Evolutionary conservation across 768 basidiomycete species (phyloP).

Genomic region (Nidularia pulvinata): DNA sequence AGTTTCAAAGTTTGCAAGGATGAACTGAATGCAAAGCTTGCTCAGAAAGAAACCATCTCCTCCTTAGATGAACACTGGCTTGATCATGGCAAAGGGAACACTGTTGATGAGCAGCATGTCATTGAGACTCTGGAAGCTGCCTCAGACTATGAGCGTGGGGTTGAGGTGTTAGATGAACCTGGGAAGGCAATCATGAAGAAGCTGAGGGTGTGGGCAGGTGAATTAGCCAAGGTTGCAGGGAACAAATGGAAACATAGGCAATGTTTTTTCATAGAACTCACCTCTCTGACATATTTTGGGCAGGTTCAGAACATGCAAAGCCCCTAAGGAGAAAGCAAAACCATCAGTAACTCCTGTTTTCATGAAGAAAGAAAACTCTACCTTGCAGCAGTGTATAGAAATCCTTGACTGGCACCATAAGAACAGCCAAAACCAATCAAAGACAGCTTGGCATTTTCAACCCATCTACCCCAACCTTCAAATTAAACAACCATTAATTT

Average conservation of each 20-base stretch:
- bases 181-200: neutral
- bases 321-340: constrained; percentile 4
- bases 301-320: constrained; percentile 9
- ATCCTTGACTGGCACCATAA: constrained; percentile 31
- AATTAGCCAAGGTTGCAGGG: constrained; percentile 4
- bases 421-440: constrained; percentile 25
- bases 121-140: constrained; percentile 14
- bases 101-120: constrained; percentile 15
- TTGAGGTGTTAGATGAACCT: neutral
- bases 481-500: constrained; percentile 29
- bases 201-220: constrained; percentile 8
- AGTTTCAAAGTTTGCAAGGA: no score
- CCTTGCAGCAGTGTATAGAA: constrained; percentile 27
- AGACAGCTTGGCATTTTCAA: constrained; percentile 25
- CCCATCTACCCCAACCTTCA: constrained; percentile 25
- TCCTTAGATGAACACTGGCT: constrained; percentile 16
- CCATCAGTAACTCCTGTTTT: neutral
- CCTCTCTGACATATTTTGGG: neutral
- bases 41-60: constrained; percentile 8
- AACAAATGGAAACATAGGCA: constrained; percentile 14
- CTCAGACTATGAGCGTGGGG: constrained; percentile 13
- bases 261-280: neutral
- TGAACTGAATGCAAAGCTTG: neutral
- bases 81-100: constrained; percentile 13
- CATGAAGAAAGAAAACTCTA: constrained; percentile 25